Evolutionary conservation across 192 early-diverging fungal genomes (phyloP).

Genomic region (Dimargaris verticillata): DNA sequence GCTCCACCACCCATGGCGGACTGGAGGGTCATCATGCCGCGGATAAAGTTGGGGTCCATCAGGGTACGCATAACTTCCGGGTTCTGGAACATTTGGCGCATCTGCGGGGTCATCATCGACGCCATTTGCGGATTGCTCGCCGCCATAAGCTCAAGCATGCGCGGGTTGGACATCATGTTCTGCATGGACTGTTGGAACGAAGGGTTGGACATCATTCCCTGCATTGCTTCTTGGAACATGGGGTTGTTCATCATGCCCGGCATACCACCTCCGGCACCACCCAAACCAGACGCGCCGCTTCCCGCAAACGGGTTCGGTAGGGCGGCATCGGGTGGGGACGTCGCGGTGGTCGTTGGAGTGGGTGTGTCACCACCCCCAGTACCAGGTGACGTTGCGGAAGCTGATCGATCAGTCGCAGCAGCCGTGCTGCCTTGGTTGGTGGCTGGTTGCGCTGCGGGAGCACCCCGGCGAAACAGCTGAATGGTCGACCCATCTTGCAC

Average conservation of each 20-base stretch:
- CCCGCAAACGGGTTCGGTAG: neutral
- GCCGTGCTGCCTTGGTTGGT: conserved; percentile 13
- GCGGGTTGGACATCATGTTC: conserved; percentile 65
- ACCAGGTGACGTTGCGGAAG: conserved; percentile 22
- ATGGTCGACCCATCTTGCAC: conserved; percentile 73
- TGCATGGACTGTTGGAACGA: conserved; percentile 67
- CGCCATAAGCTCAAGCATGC: conserved; percentile 69
- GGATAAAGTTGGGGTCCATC: conserved; percentile 66
- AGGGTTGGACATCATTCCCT: conserved; percentile 71
- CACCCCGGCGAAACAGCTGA: conserved; percentile 69
- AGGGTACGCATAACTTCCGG: conserved; percentile 68
- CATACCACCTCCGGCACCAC: conserved; percentile 16
- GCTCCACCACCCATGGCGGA: conserved; percentile 10
- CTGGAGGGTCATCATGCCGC: conserved; percentile 51
- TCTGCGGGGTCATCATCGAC: conserved; percentile 60
- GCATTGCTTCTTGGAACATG: conserved; percentile 45
- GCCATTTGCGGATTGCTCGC: conserved; percentile 66
- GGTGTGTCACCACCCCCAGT: conserved; percentile 19
- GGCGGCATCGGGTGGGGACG: neutral
- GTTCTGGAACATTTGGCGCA: conserved; percentile 68
- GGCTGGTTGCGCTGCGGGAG: conserved; percentile 27
- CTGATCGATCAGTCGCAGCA: no score
- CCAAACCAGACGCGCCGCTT: neutral
- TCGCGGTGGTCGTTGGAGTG: conserved; percentile 13
- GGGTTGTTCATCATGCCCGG: neutral